Conservation (phyloP, 2,329 filamentous ascomycete species). For the Cytospora chrysosperma region DNA sequence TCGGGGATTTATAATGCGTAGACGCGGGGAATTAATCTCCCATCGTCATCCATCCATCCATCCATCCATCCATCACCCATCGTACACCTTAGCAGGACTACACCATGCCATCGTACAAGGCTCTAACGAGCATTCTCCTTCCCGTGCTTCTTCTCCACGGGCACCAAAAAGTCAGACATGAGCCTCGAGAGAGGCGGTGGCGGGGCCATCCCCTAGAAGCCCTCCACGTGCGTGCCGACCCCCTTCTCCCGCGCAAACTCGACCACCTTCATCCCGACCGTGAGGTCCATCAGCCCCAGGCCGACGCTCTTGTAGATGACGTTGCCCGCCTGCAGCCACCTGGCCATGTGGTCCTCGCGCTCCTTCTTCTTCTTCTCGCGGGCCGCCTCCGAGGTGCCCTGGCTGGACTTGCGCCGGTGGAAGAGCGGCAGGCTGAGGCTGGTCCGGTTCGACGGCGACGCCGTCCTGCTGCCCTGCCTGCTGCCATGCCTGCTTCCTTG, state of each 20-base stretch:
- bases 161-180: slow-evolving; percentile 15
- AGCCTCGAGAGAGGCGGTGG: slow-evolving; percentile 5
- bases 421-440: slow-evolving; percentile 27
- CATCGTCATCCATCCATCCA: no score
- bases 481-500: slow-evolving; percentile 24
- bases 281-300: slow-evolving; percentile 64
- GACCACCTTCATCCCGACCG: slow-evolving; percentile 59
- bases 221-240: slow-evolving; percentile 52
- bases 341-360: slow-evolving; percentile 49
- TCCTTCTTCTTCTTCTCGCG: slow-evolving; percentile 38
- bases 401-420: slow-evolving; percentile 35
- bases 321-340: slow-evolving; percentile 61
- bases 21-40: background rate
- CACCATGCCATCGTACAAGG: background rate
- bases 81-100: background rate
- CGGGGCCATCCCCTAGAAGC: slow-evolving; percentile 41
- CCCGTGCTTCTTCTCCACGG: background rate
- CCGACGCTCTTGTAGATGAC: slow-evolving; percentile 70
- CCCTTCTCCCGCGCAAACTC: slow-evolving; percentile 54
- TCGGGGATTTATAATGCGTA: background rate
- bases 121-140: background rate
- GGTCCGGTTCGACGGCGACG: slow-evolving; percentile 29
- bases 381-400: slow-evolving; percentile 26
- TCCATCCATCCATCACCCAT: no score
- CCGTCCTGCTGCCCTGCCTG: slow-evolving; percentile 23